These are phyloP conservation scores for Fusarium begoniae DNA, from an alignment of 2,329 filamentous ascomycete genomes.

Conservation along the genomic window DNA sequence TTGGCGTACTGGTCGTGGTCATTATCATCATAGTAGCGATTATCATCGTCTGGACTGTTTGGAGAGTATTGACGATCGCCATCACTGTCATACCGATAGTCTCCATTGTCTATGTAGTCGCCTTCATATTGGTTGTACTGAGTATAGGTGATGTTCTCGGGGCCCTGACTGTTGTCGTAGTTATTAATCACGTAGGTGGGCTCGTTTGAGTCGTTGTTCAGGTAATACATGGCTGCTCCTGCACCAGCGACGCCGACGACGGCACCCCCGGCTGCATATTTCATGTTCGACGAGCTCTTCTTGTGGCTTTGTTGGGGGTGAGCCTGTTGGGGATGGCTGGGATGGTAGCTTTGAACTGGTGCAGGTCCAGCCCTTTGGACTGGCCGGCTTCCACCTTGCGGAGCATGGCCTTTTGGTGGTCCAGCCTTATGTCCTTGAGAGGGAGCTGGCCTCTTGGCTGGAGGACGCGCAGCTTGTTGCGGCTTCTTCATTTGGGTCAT, in stretches of 20 bases:
- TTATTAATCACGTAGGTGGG: constrained; percentile 6
- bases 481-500: constrained; percentile 11
- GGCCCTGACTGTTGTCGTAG: constrained; percentile 1
- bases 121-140: neutral
- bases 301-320: neutral
- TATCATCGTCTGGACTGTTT: neutral
- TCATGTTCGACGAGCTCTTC: neutral
- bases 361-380: neutral
- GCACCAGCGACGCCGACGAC: neutral
- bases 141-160: neutral
- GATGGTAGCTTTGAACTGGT: neutral
- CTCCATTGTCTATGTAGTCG: neutral
- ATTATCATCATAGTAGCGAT: neutral
- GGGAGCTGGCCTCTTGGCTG: neutral
- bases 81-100: neutral
- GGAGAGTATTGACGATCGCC: neutral
- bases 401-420: neutral
- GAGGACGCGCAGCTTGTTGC: constrained; percentile 3
- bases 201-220: constrained; percentile 6
- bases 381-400: neutral
- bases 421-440: neutral
- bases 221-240: neutral
- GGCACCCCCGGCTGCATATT: neutral
- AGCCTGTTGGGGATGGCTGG: neutral
- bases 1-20: neutral